Percentiles rank a stretch among this genome's conserved stretches.
phyloP scores from a whole-genome alignment of 257 asterid genomes.

The Striga asiatica region DNA sequence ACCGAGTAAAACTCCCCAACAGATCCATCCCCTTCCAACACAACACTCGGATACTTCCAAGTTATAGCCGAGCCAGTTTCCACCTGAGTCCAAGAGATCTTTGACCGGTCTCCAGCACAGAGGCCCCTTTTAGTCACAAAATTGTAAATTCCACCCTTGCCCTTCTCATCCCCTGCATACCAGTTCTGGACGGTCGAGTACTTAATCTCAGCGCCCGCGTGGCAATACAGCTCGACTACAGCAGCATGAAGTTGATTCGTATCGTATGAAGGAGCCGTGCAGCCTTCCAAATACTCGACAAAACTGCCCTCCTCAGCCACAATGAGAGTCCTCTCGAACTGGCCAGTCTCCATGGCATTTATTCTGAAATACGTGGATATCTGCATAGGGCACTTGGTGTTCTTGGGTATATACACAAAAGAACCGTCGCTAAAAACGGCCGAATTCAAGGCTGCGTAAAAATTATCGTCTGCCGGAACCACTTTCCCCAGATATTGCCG shows the following conservation, averaged over 20 bases:
- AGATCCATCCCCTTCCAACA: constrained; percentile 87
- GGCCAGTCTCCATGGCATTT: constrained; percentile 96
- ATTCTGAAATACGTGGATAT: constrained; percentile 90
- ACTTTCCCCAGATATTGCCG: constrained; percentile 71
- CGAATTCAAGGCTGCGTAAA: constrained; percentile 71
- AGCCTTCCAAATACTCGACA: constrained; percentile 95
- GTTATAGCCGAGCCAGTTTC: constrained; percentile 98
- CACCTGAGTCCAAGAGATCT: constrained; percentile 98
- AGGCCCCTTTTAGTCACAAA: constrained; percentile 91
- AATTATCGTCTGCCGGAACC: constrained; percentile 87
- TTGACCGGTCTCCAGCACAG: constrained; percentile 66
- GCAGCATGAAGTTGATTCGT: constrained; percentile 92
- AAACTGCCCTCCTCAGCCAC: constrained; percentile 88
- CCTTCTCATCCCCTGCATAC: constrained; percentile 92
- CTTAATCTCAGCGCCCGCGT: constrained; percentile 73
- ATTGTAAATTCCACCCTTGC: constrained; percentile 80
- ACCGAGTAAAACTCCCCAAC: constrained; percentile 96
- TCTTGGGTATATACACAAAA: constrained; percentile 79
- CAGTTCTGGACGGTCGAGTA: constrained; percentile 96
- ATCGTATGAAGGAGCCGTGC: constrained; percentile 92
- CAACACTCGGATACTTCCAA: constrained; percentile 95
- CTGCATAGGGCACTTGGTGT: constrained; percentile 87
- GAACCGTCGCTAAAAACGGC: constrained; percentile 98
- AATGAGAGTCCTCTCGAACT: constrained; percentile 91
- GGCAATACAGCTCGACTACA: constrained; percentile 84